Evolutionary conservation across 139 green algal species (phyloP), one percentile per base, ranked within the genome.

Genomic region (Auxenochlorella pyrenoidosa): DNA sequence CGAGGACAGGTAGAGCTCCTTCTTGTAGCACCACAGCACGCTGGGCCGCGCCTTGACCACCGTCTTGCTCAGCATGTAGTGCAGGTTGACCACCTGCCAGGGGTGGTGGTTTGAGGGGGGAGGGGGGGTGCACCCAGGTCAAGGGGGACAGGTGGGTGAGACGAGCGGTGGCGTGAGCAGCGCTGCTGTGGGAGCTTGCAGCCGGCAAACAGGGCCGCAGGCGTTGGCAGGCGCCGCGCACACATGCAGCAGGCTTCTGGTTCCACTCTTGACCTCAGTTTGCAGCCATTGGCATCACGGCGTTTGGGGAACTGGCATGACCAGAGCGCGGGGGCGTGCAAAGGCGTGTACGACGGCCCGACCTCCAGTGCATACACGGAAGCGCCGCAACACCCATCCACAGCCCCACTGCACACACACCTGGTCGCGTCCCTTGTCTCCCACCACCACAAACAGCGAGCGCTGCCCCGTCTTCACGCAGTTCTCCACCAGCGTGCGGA

Each of bases 1-100:
- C 83, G 94, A 98, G 70, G 59, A 82, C 12, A 99, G 88, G 84
- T 98, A 95, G 15, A 99, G 91, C 40, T 99, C 97, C 89, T 98
- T 98, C 91, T 99, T 99, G 94, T 99, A 99, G 95, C 98, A 99
- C 98, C 98, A 99, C 26, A 99, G 93, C 79, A 99, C 97, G 26
- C 91, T 96, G 5, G 97, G 97, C 77, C 97, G 90, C 40, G 97
- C 95, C 84, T 98, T 98, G n/a, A 99, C 97, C 19, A 94, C 90
- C 24, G 96, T 96, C 85, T 99, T 99, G 47, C 90, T 95, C 0
- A 99, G 95, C 96, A 99, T 98, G 93, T 99, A 99, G 93, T 99
- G 97, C 86, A 99, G 88, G 89, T 99, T 99, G 26, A 99, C 97
- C 5, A 99, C 95, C 93, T 96, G 94, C 0, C 40, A 22, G 32